Evolutionary conservation across 1,284 basidiomycete genomes (phyloP).

Genomic region (Heterobasidion occidentale): DNA sequence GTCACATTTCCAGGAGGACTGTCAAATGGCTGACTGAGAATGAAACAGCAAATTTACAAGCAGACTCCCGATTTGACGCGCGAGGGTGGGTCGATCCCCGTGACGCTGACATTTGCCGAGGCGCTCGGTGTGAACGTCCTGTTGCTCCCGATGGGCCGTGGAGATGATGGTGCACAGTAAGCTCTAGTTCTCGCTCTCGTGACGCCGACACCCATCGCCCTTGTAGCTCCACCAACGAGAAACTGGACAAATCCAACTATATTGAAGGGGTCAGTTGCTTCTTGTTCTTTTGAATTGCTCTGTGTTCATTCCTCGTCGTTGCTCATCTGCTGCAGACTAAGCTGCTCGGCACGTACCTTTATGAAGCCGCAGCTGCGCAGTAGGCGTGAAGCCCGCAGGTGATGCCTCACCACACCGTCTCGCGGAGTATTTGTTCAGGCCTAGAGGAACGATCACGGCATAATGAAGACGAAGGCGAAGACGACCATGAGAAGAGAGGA

Average conservation of each 20-base stretch:
- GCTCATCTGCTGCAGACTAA: conserved; percentile 43
- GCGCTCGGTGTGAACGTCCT: conserved; percentile 76
- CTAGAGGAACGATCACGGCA: too few relatives aligned
- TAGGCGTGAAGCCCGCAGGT: background rate
- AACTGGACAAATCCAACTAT: conserved; percentile 90
- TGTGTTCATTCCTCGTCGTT: background rate
- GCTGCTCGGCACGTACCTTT: conserved; percentile 77
- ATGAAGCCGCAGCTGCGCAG: conserved; percentile 53
- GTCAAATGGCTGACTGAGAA: too few relatives aligned
- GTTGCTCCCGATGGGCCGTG: conserved; percentile 87
- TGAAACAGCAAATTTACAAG: conserved; percentile 63
- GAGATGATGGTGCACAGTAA: conserved; percentile 90
- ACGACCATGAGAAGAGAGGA: background rate
- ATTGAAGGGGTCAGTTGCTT: conserved; percentile 69
- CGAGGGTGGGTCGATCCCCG: conserved; percentile 95
- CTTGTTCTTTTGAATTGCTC: background rate
- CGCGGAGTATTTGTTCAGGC: too few relatives aligned
- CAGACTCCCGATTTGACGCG: conserved; percentile 83
- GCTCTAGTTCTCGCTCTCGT: conserved; percentile 18
- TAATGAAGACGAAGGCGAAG: too few relatives aligned
- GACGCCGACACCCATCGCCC: background rate
- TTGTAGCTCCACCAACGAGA: conserved; percentile 87
- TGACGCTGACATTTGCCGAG: conserved; percentile 94
- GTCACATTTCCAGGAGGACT: conserved; percentile 1
- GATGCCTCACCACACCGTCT: background rate